phyloP scores from a whole-genome alignment of 352 stramenopile species.

The Pythium aphanidermatum region DNA sequence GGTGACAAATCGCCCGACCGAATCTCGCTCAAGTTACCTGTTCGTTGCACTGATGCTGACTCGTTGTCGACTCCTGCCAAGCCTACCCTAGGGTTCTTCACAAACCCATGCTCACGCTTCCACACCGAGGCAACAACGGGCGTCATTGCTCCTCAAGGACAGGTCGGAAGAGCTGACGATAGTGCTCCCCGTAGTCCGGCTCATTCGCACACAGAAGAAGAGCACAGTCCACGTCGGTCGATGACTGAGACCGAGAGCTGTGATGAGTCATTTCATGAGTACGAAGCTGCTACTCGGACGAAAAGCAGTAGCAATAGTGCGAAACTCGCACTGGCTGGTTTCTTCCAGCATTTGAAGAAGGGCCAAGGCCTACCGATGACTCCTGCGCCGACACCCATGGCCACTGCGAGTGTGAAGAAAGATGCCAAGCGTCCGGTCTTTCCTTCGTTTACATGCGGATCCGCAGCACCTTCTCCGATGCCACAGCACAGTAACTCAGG shows the following conservation, averaged over 20 bases:
- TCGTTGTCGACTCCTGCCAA: conserved; percentile 9
- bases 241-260: conserved; percentile 26
- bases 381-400: conserved; percentile 62
- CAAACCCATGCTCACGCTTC: background rate
- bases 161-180: no score
- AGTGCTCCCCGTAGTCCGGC: background rate
- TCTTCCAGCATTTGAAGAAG: conserved; percentile 68
- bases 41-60: conserved; percentile 17
- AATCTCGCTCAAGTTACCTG: conserved; percentile 3
- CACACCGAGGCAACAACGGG: no score
- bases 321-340: conserved; percentile 47
- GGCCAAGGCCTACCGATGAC: conserved; percentile 45
- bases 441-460: conserved; percentile 23
- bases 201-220: conserved; percentile 21
- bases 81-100: background rate
- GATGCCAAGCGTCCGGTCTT: conserved; percentile 61
- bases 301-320: conserved; percentile 11
- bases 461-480: conserved; percentile 20
- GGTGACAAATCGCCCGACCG: background rate
- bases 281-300: conserved; percentile 1
- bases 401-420: conserved; percentile 61
- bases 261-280: conserved; percentile 21
- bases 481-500: background rate
- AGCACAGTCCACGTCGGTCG: conserved; percentile 20
- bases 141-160: no score